phyloP scores from a whole-genome alignment of 495 filamentous ascomycete genomes.

The Tuber melanosporum region DNA sequence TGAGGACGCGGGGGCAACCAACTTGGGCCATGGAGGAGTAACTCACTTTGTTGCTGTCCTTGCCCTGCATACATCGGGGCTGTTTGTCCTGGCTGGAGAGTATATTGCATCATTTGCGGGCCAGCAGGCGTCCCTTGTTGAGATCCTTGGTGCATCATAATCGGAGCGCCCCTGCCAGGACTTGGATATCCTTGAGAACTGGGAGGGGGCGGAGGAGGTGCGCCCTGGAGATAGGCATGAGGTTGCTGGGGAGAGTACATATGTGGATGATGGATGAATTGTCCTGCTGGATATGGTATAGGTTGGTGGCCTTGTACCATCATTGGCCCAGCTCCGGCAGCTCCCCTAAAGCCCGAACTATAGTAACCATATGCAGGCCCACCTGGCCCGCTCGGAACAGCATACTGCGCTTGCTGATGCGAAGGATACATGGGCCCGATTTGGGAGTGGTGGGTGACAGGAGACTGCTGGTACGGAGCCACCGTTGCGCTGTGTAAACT shows the following conservation, averaged over 20 bases:
- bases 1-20: slow-evolving; percentile 40
- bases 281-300: slow-evolving; percentile 49
- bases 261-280: slow-evolving; percentile 48
- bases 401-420: slow-evolving; percentile 52
- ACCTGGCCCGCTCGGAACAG: slow-evolving; percentile 52
- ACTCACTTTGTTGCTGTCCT: slow-evolving; percentile 43
- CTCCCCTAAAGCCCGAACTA: slow-evolving; percentile 48
- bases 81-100: slow-evolving; percentile 40
- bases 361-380: slow-evolving; percentile 47
- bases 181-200: slow-evolving; percentile 57
- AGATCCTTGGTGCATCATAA: slow-evolving; percentile 61
- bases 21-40: slow-evolving; percentile 33
- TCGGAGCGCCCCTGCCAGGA: slow-evolving; percentile 58
- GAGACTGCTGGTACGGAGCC: slow-evolving; percentile 52
- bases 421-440: slow-evolving; percentile 49
- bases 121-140: slow-evolving; percentile 40
- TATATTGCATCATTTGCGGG: slow-evolving; percentile 42
- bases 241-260: slow-evolving; percentile 63
- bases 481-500: slow-evolving; percentile 53
- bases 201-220: slow-evolving; percentile 53
- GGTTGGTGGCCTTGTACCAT: slow-evolving; percentile 63
- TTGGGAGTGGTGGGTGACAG: slow-evolving; percentile 55
- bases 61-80: slow-evolving; percentile 40
- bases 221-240: slow-evolving; percentile 55
- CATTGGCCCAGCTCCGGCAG: slow-evolving; percentile 55